Conservation (phyloP, 805 yeast genomes). For the Cyberlindnera americana region DNA sequence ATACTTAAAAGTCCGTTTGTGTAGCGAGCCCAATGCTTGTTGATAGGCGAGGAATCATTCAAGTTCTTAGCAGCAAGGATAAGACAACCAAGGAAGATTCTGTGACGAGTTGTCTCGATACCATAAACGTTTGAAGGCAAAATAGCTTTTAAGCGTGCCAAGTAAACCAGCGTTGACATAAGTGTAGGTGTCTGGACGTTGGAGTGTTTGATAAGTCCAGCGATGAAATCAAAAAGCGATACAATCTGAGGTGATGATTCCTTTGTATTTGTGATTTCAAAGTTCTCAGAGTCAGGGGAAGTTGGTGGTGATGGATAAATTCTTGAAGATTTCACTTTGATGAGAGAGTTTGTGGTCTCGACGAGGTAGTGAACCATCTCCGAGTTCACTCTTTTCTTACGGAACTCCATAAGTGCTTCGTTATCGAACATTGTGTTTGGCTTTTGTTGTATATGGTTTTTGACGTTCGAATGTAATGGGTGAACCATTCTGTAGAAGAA, state of each 20-base stretch:
- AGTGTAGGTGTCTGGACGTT: slow-evolving; percentile 94
- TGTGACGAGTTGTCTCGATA: slow-evolving; percentile 87
- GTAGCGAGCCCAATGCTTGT: slow-evolving; percentile 94
- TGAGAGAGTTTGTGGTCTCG: slow-evolving; percentile 54
- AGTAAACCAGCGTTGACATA: slow-evolving; percentile 86
- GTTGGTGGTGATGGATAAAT: slow-evolving; percentile 37
- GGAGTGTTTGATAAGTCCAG: slow-evolving; percentile 68
- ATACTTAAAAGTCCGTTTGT: slow-evolving; percentile 79
- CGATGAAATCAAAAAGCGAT: slow-evolving; percentile 61
- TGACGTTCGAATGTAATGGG: not conserved
- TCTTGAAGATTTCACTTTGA: slow-evolving; percentile 36
- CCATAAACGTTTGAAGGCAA: slow-evolving; percentile 89
- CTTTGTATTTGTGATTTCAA: not conserved
- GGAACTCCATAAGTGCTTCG: slow-evolving; percentile 49
- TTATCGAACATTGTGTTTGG: slow-evolving; percentile 35
- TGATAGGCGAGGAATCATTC: slow-evolving; percentile 92
- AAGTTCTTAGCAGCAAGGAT: slow-evolving; percentile 89
- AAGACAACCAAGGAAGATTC: slow-evolving; percentile 85
- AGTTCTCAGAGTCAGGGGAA: slow-evolving; percentile 29
- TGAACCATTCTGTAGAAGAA: not conserved
- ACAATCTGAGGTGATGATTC: slow-evolving; percentile 3
- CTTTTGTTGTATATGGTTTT: not conserved
- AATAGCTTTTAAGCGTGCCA: slow-evolving; percentile 69
- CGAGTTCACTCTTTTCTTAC: slow-evolving; percentile 50
- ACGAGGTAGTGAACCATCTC: slow-evolving; percentile 60